Base-by-base conservation (phyloP, 768 basidiomycete genomes). In the Mycena latifolia region DNA sequence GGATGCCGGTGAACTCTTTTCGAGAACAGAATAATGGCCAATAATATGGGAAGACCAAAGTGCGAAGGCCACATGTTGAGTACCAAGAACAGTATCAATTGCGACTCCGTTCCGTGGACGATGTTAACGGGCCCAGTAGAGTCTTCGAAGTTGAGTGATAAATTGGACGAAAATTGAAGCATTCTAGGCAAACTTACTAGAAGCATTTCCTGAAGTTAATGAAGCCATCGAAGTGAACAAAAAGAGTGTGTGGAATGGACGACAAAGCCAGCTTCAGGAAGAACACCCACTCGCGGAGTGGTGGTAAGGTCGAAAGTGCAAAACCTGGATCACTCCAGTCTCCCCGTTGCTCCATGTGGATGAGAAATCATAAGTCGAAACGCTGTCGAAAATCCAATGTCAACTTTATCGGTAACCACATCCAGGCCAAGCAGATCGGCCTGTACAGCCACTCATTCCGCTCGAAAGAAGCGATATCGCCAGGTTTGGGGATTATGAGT, bases 51-150 rank as follows among this genome's bases (percentile, higher is more conserved):
- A 25, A 87, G 79, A 7, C 83, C 84, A 57, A 85, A 73, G 68
- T 85, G 84, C 15, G 84, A 83, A 2, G 85, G 79, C 82, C 82
- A 85, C 69, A 83, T 78, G 63, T 85, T 85, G 62, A 87, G 71
- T 24, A 84, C 75, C 18, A 62, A 27, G 27, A 65, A 60, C 10
- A 61, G 54, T 3, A 43, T 20, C n/a, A 55, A 24, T 45, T 57
- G 24, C n/a, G 48, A 5, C 54, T 66, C 28, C 25, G 65, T 66
- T 52, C 48, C 60, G 5, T 62, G 60, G 25, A 61, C 65, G 46
- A 65, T 65, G 43, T 65, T 65, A 18, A 59, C 64, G 28, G 55
- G 62, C 37, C 20, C 39, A n/a, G n/a, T 20, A 12, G 33, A 33
- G 46, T 55, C 61, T 63, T 35, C 8, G 52, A 35, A 22, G n/a